Evolutionary conservation across 164 flowering plant genomes (phyloP).

Genomic region (Liriodendron chinense): DNA sequence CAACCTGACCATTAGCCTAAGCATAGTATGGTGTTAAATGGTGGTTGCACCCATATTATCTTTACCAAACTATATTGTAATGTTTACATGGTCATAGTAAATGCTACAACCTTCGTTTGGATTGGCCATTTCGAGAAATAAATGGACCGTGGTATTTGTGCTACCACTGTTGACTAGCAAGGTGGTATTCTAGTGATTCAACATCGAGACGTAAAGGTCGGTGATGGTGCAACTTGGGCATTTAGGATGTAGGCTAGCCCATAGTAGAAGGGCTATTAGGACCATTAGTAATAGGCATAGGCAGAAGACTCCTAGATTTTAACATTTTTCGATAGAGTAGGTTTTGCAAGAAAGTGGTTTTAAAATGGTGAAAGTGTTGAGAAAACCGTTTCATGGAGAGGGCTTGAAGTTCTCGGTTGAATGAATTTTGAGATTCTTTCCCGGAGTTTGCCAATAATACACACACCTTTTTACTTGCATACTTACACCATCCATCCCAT

Average conservation of each 20-base stretch:
- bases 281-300: conserved; percentile 20
- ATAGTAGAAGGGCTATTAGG: conserved; percentile 51
- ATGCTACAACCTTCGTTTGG: conserved; percentile 29
- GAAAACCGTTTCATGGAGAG: too few species aligned
- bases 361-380: too few species aligned
- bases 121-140: conserved; percentile 27
- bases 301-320: not conserved
- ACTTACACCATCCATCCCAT: too few species aligned
- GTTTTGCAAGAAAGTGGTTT: too few species aligned
- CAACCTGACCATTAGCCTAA: too few species aligned
- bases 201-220: conserved; percentile 35
- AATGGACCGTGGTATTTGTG: conserved; percentile 7
- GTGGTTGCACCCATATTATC: conserved; percentile 15
- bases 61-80: conserved; percentile 19
- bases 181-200: not conserved
- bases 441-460: too few species aligned
- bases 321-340: too few species aligned
- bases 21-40: too few species aligned
- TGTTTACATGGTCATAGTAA: conserved; percentile 22
- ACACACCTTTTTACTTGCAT: too few species aligned
- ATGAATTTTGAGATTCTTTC: too few species aligned
- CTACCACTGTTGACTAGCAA: not conserved
- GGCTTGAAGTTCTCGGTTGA: too few species aligned
- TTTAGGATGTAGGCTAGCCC: conserved; percentile 57
- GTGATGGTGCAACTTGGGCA: conserved; percentile 44